phyloP scores from a whole-genome alignment of 768 basidiomycete genomes.

The Leccinellum albellum region DNA sequence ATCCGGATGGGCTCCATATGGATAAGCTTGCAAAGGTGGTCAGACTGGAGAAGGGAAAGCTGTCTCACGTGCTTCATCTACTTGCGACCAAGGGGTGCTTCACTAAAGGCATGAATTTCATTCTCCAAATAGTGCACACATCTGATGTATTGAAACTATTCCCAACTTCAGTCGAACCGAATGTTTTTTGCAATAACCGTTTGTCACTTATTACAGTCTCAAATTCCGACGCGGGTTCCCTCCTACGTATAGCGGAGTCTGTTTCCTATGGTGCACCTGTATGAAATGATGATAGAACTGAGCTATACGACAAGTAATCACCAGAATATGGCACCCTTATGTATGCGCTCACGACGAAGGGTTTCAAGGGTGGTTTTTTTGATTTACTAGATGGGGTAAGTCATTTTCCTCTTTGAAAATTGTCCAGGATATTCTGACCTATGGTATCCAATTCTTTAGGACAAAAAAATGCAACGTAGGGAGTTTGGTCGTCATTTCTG shows the following conservation, averaged over 20 bases:
- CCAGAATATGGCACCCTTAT: slow-evolving; percentile 21
- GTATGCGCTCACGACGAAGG: slow-evolving; percentile 16
- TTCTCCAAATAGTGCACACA: not conserved
- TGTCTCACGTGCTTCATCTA: slow-evolving; percentile 27
- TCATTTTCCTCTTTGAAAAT: slow-evolving; percentile 11
- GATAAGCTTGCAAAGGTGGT: slow-evolving; percentile 23
- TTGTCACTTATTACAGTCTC: slow-evolving; percentile 27
- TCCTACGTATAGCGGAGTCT: slow-evolving; percentile 7
- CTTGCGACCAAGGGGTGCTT: slow-evolving; percentile 29
- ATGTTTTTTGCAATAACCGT: slow-evolving; percentile 32
- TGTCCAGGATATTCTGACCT: too few relatives aligned
- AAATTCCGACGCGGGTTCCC: slow-evolving; percentile 3
- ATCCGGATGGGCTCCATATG: slow-evolving; percentile 28
- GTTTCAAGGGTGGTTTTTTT: slow-evolving; percentile 15
- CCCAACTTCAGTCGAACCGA: slow-evolving; percentile 17
- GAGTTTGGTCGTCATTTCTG: not conserved
- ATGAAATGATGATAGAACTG: slow-evolving; percentile 23
- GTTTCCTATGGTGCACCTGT: slow-evolving; percentile 14
- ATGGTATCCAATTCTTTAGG: slow-evolving; percentile 2
- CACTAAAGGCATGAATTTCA: not conserved
- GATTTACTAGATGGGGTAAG: slow-evolving; percentile 23
- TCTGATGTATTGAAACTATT: not conserved
- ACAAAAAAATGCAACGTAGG: slow-evolving; percentile 14
- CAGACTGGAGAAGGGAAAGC: slow-evolving; percentile 25
- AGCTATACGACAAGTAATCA: slow-evolving; percentile 22